Conservation (phyloP, 75 land plant species). For the Cryptomeria japonica region DNA sequence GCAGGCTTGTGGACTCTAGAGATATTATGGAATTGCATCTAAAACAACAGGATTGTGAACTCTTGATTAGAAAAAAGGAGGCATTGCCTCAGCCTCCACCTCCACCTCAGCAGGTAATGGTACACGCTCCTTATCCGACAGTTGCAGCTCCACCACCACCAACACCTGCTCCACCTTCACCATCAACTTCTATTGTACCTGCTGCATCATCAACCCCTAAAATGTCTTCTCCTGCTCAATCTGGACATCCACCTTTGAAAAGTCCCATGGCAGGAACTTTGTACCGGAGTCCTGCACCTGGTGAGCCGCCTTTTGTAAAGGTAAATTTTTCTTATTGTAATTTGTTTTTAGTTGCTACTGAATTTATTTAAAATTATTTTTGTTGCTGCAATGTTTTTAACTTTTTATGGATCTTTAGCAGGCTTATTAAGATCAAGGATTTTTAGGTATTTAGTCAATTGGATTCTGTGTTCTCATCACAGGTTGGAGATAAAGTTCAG, state of each 20-base stretch:
- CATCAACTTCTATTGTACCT: constrained; percentile 18
- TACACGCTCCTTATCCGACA: constrained; percentile 23
- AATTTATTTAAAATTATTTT: neutral
- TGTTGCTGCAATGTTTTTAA: neutral
- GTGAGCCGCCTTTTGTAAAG: constrained; percentile 80
- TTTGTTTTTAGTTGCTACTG: neutral
- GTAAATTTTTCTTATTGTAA: constrained; percentile 24
- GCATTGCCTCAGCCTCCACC: constrained; percentile 68
- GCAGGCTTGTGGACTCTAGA: constrained; percentile 81
- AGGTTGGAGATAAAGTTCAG: constrained; percentile 85
- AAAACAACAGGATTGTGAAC: constrained; percentile 77
- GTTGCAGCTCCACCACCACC: constrained; percentile 12
- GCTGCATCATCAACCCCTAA: constrained; percentile 25
- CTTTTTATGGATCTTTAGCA: neutral
- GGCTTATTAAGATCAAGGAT: neutral
- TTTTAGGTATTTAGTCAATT: neutral
- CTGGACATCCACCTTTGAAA: constrained; percentile 65
- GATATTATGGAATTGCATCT: constrained; percentile 86
- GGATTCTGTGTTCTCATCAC: constrained; percentile 8
- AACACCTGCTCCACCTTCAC: constrained; percentile 8
- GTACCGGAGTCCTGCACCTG: constrained; percentile 74
- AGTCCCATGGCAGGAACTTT: constrained; percentile 93
- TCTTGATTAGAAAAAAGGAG: constrained; percentile 78
- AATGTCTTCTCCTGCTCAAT: constrained; percentile 25
- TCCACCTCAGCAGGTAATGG: constrained; percentile 24